phyloP scores from a whole-genome alignment of 441 rosid genomes.

The California macrophylla region DNA sequence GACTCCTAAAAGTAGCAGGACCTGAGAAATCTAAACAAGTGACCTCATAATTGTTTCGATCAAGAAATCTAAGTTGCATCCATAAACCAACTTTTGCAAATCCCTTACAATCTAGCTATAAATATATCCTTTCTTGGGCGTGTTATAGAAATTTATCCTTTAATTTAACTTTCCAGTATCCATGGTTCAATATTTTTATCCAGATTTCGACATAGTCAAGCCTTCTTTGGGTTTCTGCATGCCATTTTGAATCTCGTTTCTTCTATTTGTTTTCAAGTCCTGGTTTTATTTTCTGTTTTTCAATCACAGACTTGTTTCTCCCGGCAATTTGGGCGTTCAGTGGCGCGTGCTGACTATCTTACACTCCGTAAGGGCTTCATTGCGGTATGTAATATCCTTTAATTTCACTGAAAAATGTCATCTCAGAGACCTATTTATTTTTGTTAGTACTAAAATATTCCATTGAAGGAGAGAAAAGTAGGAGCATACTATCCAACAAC shows the following conservation, averaged over 20 bases:
- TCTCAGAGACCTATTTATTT: background rate
- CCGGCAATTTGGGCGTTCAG: conserved; percentile 71
- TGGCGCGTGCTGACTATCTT: conserved; percentile 72
- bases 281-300: conserved; percentile 10
- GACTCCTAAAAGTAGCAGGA: too few species aligned
- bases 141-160: background rate
- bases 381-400: conserved; percentile 32
- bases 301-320: conserved; percentile 65
- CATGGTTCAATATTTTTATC: background rate
- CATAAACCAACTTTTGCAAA: background rate
- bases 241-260: background rate
- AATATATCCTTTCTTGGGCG: background rate
- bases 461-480: background rate
- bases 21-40: background rate
- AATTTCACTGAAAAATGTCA: background rate
- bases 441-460: background rate
- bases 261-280: background rate
- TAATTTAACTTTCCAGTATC: background rate
- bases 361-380: conserved; percentile 79
- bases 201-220: background rate
- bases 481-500: background rate
- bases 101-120: background rate
- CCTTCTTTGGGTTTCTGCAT: background rate
- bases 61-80: background rate
- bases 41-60: background rate